Percentiles rank a stretch among this genome's conserved stretches.
Conservation (phyloP, 139 green algal genomes). For the Coelastrella sp. region DNA sequence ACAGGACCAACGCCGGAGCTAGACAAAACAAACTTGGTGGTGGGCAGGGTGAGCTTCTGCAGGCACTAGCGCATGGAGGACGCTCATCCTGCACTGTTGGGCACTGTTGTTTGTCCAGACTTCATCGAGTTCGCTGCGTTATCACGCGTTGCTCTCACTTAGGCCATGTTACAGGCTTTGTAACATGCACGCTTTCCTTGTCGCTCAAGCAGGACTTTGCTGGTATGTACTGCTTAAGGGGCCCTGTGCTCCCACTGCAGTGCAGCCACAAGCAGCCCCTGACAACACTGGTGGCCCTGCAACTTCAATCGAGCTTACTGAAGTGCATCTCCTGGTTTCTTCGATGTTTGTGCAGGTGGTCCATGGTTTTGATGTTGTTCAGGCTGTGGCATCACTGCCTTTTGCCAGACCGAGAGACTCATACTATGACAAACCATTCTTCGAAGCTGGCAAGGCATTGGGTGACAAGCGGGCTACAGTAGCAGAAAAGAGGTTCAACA, state of each 20-base stretch:
- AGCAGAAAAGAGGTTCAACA: constrained; percentile 66
- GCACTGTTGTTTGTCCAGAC: too few species aligned
- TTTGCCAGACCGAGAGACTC: constrained; percentile 51
- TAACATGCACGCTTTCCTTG: too few species aligned
- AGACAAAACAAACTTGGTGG: constrained; percentile 63
- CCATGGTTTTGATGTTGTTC: constrained; percentile 45
- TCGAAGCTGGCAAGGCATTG: constrained; percentile 62
- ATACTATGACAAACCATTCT: constrained; percentile 62
- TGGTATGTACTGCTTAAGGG: too few species aligned
- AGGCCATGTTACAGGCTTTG: too few species aligned
- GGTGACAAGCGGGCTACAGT: constrained; percentile 67
- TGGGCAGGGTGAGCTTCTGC: constrained; percentile 46
- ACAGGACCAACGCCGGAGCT: constrained; percentile 53
- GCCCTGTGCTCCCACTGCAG: too few species aligned
- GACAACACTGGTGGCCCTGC: too few species aligned
- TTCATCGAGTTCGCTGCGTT: too few species aligned
- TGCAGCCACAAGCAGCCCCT: too few species aligned
- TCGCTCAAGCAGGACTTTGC: too few species aligned
- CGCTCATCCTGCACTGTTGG: too few species aligned
- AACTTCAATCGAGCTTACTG: background rate
- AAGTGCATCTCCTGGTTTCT: background rate
- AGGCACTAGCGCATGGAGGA: too few species aligned
- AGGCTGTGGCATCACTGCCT: constrained; percentile 46
- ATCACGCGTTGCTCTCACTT: too few species aligned
- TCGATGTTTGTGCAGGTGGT: constrained; percentile 32